Base-by-base conservation (phyloP, 2,329 filamentous ascomycete genomes). In the Epichloe elymi region DNA sequence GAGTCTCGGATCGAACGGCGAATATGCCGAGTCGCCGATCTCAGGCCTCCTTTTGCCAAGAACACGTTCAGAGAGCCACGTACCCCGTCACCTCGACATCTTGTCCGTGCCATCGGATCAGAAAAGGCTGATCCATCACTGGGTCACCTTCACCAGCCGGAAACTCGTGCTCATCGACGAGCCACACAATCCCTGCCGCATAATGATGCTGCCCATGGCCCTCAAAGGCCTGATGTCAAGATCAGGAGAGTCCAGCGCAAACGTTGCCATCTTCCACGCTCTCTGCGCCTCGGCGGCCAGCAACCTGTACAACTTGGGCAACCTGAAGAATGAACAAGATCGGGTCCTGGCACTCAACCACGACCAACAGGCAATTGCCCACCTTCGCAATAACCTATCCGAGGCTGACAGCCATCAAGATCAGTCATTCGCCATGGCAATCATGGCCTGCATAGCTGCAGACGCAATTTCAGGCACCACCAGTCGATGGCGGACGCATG, bases 401-500 rank as follows among this genome's bases (percentile, higher is more conserved):
- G 49, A 50, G 36, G 56, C 55, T 6, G 58, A 59, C 42, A 51
- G 52, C 12, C 57, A 60, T 40, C 54, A 51, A 23, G 57, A 56
- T 43, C 59, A 71, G 5, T 60, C 70, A 19, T 64, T 70, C 23
- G 68, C 66, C 3, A 70, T 72, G 67, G 66, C 63, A 50, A 58
- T 69, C 36, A 61, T 71, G 30, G 68, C 68, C 2, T 66, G 68
- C 52, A 64, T 65, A 14, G 54, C 55, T 6, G 54, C 59, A 35
- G 58, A 61, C 37, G 59, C 59, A 33, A 56, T 61, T n/a, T 60
- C 59, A 3, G 59, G 59, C 6, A 59, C 51, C 12, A 57, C 58
- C 2, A 41, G 48, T 10, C 54, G 58, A 5, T 61, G 59, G 59
- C 46, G 59, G 5, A 57, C 57, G 3, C 59, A 61, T 19, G 56